Conservation (phyloP, 2,329 filamentous ascomycete genomes). For the Hymenoscyphus infarciens region DNA sequence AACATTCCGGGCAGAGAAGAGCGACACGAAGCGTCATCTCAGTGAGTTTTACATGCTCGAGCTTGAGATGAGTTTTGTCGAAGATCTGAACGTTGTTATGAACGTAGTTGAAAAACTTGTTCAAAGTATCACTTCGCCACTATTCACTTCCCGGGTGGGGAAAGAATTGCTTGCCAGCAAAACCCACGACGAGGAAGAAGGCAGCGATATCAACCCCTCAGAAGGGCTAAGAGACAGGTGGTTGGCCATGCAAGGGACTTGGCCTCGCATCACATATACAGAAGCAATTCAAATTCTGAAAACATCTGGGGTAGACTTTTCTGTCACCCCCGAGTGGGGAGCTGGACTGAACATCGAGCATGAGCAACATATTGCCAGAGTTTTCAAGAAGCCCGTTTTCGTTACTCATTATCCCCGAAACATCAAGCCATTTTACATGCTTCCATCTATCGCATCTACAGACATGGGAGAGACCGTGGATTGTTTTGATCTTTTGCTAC, state of each 20-base stretch:
- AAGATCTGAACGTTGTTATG: slow-evolving; percentile 69
- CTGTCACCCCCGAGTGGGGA: slow-evolving; percentile 66
- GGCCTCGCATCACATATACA: slow-evolving; percentile 81
- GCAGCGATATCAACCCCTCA: slow-evolving; percentile 43
- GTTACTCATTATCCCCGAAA: slow-evolving; percentile 87
- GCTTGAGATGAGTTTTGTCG: slow-evolving; percentile 78
- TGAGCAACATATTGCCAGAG: slow-evolving; percentile 76
- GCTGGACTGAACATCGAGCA: slow-evolving; percentile 83
- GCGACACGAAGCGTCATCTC: slow-evolving; percentile 87
- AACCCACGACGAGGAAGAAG: not conserved
- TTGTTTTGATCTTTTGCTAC: slow-evolving; percentile 70
- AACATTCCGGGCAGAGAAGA: slow-evolving; percentile 89
- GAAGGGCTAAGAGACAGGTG: slow-evolving; percentile 55
- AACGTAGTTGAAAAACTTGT: slow-evolving; percentile 77
- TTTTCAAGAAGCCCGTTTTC: slow-evolving; percentile 66
- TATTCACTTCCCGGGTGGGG: slow-evolving; percentile 44
- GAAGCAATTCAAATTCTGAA: slow-evolving; percentile 70
- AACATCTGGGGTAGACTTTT: slow-evolving; percentile 57
- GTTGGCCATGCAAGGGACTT: slow-evolving; percentile 61
- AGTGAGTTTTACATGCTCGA: slow-evolving; percentile 99
- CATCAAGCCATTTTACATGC: slow-evolving; percentile 93
- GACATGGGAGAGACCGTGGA: slow-evolving; percentile 49
- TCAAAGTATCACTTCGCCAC: slow-evolving; percentile 48
- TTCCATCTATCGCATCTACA: slow-evolving; percentile 43
- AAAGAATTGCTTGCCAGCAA: slow-evolving; percentile 44